phyloP scores from a whole-genome alignment of 208 protist species.

The Trichomonas gallinae region DNA sequence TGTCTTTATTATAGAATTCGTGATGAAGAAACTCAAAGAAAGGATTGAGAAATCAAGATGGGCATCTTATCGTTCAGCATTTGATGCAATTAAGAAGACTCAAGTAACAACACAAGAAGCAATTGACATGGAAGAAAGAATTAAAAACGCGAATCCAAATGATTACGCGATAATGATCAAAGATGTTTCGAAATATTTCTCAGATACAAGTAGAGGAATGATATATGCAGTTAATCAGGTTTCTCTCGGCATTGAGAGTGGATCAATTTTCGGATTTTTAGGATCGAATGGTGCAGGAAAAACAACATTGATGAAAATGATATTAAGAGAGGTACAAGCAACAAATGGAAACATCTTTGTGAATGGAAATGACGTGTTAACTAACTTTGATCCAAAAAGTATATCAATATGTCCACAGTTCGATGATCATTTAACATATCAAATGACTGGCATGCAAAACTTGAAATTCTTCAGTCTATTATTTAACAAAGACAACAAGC shows the following conservation, averaged over 20 bases:
- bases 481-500: no score
- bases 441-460: not conserved
- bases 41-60: no score
- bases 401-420: slow-evolving; percentile 1
- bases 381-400: not conserved
- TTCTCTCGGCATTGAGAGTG: not conserved
- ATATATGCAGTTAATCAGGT: not conserved
- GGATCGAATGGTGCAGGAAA: not conserved
- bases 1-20: no score
- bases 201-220: not conserved
- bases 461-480: not conserved
- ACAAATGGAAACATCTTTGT: not conserved
- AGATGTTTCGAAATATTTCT: not conserved
- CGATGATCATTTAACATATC: not conserved
- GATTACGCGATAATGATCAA: not conserved
- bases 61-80: no score
- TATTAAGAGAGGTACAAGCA: slow-evolving; percentile 1
- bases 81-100: not conserved
- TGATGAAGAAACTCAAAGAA: no score
- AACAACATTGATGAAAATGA: slow-evolving; percentile 28
- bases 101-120: not conserved
- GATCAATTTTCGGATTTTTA: not conserved
- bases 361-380: not conserved
- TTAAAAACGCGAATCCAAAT: not conserved
- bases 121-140: not conserved